Evolutionary conservation across 225 moss, liverwort and hornwort species (phyloP).

Genomic region (Thuidium tamariscinum): DNA sequence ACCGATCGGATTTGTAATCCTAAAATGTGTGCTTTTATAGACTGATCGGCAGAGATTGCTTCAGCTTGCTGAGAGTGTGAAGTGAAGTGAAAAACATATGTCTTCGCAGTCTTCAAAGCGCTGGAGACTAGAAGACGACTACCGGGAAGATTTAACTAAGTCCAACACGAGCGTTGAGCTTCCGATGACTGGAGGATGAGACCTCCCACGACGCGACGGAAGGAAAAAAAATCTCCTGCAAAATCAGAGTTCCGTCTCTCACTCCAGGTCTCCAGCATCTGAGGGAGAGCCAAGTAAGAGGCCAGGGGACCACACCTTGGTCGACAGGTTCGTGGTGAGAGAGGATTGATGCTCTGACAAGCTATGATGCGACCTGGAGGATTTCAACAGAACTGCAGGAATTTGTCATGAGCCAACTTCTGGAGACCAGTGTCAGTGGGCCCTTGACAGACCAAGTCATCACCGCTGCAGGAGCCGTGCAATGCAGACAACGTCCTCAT

Average conservation of each 20-base stretch:
- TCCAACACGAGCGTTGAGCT: background rate
- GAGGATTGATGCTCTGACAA: background rate
- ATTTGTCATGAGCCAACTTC: background rate
- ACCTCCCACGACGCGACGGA: background rate
- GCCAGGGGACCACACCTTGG: background rate
- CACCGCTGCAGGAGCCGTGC: constrained; percentile 7
- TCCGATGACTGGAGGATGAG: background rate
- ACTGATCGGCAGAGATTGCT: background rate
- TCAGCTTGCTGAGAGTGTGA: background rate
- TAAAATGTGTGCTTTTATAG: background rate
- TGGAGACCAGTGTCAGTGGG: constrained; percentile 19
- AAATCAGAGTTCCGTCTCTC: background rate
- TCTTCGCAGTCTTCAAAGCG: background rate
- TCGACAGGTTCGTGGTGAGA: background rate
- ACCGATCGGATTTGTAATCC: background rate
- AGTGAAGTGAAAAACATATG: background rate
- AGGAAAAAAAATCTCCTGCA: background rate
- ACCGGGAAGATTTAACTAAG: background rate
- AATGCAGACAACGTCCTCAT: background rate
- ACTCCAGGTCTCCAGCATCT: background rate
- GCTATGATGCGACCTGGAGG: background rate
- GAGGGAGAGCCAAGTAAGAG: background rate
- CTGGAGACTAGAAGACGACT: background rate
- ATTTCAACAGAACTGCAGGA: constrained; percentile 3
- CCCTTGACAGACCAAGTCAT: constrained; percentile 14